A percentile compares a stretch with the other conserved stretches of the same genome.
These are phyloP conservation scores for Ophiostoma piceae DNA, from an alignment of 2,329 filamentous ascomycete genomes.

Conservation along the genomic window DNA sequence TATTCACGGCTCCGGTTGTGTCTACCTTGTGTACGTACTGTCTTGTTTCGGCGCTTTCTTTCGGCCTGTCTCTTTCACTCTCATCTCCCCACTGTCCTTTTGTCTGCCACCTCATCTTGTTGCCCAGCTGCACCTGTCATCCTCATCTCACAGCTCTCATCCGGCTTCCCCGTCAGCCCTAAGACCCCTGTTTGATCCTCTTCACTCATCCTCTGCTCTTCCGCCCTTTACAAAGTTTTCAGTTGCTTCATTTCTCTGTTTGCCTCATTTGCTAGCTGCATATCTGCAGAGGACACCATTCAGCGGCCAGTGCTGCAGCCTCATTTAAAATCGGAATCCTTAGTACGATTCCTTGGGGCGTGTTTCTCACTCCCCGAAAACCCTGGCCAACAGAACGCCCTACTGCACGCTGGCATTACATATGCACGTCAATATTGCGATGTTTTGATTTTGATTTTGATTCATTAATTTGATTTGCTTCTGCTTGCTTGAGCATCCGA, in stretches of 20 bases:
- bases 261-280: not conserved
- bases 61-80: slow-evolving; percentile 7
- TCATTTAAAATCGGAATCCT: not conserved
- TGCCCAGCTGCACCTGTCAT: slow-evolving; percentile 3
- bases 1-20: not conserved
- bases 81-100: not conserved
- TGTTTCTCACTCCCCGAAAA: not conserved
- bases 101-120: slow-evolving; percentile 1
- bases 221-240: not conserved
- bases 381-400: not conserved
- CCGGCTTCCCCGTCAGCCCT: slow-evolving; percentile 23
- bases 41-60: slow-evolving; percentile 13
- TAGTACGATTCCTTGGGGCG: not conserved
- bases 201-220: not conserved
- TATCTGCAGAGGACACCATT: not conserved
- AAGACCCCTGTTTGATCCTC: not conserved
- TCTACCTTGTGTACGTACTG: slow-evolving; percentile 17
- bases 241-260: not conserved
- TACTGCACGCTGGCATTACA: slow-evolving; percentile 12
- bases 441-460: not conserved
- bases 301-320: slow-evolving; percentile 6
- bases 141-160: not conserved
- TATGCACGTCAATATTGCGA: slow-evolving; percentile 13
- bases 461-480: no score
- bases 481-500: not conserved